phyloP scores from a whole-genome alignment of 495 filamentous ascomycete genomes.

The Penicillium ochrochloron region DNA sequence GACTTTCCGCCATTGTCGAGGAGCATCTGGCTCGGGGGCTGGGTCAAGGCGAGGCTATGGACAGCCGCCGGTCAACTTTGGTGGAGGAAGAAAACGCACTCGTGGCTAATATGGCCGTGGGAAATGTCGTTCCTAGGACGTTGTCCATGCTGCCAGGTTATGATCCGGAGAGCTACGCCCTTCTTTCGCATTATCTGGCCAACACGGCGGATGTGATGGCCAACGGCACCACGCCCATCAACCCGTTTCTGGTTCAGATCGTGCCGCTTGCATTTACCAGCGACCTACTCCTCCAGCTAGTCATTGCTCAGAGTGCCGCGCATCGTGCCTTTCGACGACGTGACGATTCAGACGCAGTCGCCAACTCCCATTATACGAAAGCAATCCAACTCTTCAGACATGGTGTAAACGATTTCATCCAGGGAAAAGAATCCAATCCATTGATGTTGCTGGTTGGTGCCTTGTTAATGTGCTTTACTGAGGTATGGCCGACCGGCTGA shows the following conservation, averaged over 20 bases:
- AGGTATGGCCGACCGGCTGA: slow-evolving; percentile 27
- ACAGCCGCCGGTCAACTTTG: slow-evolving; percentile 11
- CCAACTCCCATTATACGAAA: slow-evolving; percentile 42
- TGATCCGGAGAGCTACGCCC: slow-evolving; percentile 38
- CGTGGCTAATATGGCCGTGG: slow-evolving; percentile 18
- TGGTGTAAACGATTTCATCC: slow-evolving; percentile 42
- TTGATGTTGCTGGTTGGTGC: slow-evolving; percentile 43
- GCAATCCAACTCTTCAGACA: slow-evolving; percentile 39
- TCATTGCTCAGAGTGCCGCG: slow-evolving; percentile 45
- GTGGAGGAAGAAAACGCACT: slow-evolving; percentile 9
- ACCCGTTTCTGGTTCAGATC: slow-evolving; percentile 45
- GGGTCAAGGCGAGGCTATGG: slow-evolving; percentile 2
- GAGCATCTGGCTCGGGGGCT: slow-evolving; percentile 6
- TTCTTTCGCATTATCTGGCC: slow-evolving; percentile 43
- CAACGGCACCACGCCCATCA: slow-evolving; percentile 44
- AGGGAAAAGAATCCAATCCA: slow-evolving; percentile 44
- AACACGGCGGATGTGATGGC: slow-evolving; percentile 47
- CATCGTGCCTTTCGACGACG: slow-evolving; percentile 42
- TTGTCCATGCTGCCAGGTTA: slow-evolving; percentile 43
- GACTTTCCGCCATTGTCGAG: slow-evolving; percentile 16
- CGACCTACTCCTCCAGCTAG: slow-evolving; percentile 41
- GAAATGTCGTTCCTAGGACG: slow-evolving; percentile 33
- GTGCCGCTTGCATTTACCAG: slow-evolving; percentile 46
- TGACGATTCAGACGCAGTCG: slow-evolving; percentile 41
- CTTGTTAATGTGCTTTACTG: slow-evolving; percentile 46